phyloP scores from a whole-genome alignment of 1,284 basidiomycete genomes.

The Puccinia polysora region DNA sequence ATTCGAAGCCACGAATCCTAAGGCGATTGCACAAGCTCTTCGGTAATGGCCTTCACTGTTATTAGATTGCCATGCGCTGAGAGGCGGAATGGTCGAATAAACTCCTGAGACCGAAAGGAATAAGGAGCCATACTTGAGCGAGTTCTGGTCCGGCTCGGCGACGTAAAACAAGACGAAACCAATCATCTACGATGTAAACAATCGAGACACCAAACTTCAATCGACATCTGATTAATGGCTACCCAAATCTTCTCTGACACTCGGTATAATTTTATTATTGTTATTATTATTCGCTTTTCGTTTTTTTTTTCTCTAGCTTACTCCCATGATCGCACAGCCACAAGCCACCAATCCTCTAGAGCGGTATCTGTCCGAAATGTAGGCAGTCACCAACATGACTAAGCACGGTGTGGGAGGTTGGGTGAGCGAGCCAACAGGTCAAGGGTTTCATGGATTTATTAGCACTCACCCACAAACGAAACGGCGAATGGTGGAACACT shows the following conservation, averaged over 20 bases:
- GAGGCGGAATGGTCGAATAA: slow-evolving; percentile 28
- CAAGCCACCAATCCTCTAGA: slow-evolving; percentile 21
- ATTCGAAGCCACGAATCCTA: slow-evolving; percentile 29
- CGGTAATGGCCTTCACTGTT: slow-evolving; percentile 29
- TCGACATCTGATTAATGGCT: too few species aligned
- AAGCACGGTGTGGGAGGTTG: not conserved
- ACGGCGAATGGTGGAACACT: slow-evolving; percentile 37
- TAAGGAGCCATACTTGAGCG: slow-evolving; percentile 35
- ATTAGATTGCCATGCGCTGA: slow-evolving; percentile 38
- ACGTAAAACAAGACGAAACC: slow-evolving; percentile 29
- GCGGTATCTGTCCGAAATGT: slow-evolving; percentile 28
- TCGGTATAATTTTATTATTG: not conserved
- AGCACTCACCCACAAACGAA: slow-evolving; percentile 11
- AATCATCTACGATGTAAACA: slow-evolving; percentile 21
- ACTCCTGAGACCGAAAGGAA: slow-evolving; percentile 34
- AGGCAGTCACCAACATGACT: slow-evolving; percentile 38
- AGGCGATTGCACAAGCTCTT: slow-evolving; percentile 27
- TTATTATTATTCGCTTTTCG: not conserved
- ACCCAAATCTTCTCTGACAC: too few species aligned
- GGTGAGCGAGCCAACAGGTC: too few species aligned
- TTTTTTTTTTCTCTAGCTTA: slow-evolving; percentile 5
- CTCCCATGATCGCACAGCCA: slow-evolving; percentile 14
- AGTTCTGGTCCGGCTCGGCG: not conserved
- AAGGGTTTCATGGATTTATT: not conserved
- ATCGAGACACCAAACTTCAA: not conserved